Evolutionary conservation across 2,329 filamentous ascomycete species (phyloP), one percentile per base, ranked within the genome.

Genomic region (Calonectria fujianensis): DNA sequence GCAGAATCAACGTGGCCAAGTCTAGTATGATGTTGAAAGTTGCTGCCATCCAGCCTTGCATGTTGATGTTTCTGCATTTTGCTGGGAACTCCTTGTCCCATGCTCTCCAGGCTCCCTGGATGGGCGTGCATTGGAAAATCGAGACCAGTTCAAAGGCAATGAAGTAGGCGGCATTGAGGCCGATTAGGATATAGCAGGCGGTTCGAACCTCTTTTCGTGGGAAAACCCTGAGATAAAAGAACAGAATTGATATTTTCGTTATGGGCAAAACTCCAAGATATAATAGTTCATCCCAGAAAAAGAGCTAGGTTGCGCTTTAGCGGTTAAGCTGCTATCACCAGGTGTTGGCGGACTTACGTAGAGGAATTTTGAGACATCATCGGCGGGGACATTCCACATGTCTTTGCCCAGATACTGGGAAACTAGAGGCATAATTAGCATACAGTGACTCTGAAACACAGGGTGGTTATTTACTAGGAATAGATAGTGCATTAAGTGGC

Each of bases 1-100:
- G 88, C 1, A 90, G 77, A 0, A 82, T 82, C 50, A 90, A 83
- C 70, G 90, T 86, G 81, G 85, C 86, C 7, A 89, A 2, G 74
- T 91, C 89, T 18, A 89, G 80, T 0, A 82, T 76, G 51, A 91
- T 90, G 69, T 87, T 88, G 41, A 89, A 83, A n/a, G 80, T 84
- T 0, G 89, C 89, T 11, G 88, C 87, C 39, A 86, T 83, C 87
- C 88, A 91, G 2, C 82, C 86, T 18, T 89, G 83, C 1, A 83
- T 80, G 74, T 89, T 89, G 73, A 88, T 81, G 61, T 89, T 84
- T 59, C 89, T 82, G 77, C 90, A 91, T 4, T 76, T 82, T 1
- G 89, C 89, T 0, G 77, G 31, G 41, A 85, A 83, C 69, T 86
- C 81, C 1, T 84, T 85, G 48, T 88, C 86, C 88, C 89, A 91